phyloP scores from a whole-genome alignment of 2,329 filamentous ascomycete species.

The Calcarisporium arbuscula region DNA sequence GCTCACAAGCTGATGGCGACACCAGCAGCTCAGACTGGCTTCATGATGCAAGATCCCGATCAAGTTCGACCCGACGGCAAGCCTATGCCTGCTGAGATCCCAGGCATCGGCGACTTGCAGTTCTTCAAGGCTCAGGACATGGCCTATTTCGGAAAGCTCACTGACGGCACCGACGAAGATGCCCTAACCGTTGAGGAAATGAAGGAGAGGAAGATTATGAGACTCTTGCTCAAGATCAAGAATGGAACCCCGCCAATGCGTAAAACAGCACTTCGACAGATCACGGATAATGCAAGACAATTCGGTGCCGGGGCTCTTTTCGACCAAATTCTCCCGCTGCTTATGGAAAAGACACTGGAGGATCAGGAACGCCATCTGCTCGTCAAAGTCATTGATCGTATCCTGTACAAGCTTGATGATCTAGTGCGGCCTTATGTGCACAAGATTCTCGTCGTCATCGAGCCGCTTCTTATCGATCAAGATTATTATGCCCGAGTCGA shows the following conservation, averaged over 20 bases:
- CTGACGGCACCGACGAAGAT: slow-evolving; percentile 90
- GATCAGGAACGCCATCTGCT: slow-evolving; percentile 97
- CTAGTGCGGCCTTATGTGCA: slow-evolving; percentile 94
- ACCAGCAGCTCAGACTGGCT: slow-evolving; percentile 71
- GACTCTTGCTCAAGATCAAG: slow-evolving; percentile 93
- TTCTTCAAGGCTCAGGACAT: slow-evolving; percentile 99
- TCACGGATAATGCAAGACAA: slow-evolving; percentile 94
- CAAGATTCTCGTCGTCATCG: slow-evolving; percentile 97
- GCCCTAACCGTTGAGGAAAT: slow-evolving; percentile 87
- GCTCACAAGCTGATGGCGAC: slow-evolving; percentile 70
- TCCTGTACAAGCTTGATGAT: slow-evolving; percentile 97
- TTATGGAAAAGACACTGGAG: slow-evolving; percentile 98
- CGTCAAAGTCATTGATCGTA: slow-evolving; percentile 97
- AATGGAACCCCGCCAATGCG: slow-evolving; percentile 98
- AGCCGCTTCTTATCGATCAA: slow-evolving; percentile 97
- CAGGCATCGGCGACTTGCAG: slow-evolving; percentile 89
- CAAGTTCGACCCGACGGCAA: slow-evolving; percentile 77
- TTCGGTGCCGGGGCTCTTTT: slow-evolving; percentile 93
- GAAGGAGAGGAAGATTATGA: slow-evolving; percentile 98
- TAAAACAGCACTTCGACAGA: slow-evolving; percentile 93
- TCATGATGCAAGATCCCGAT: slow-evolving; percentile 96
- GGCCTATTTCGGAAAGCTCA: slow-evolving; percentile 96
- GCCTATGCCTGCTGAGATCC: slow-evolving; percentile 90
- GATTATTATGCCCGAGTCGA: slow-evolving; percentile 99
- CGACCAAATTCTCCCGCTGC: slow-evolving; percentile 90